Percentiles rank a stretch among this genome's conserved stretches.
phyloP scores from a whole-genome alignment of 495 filamentous ascomycete genomes.

The Podospora comata region DNA sequence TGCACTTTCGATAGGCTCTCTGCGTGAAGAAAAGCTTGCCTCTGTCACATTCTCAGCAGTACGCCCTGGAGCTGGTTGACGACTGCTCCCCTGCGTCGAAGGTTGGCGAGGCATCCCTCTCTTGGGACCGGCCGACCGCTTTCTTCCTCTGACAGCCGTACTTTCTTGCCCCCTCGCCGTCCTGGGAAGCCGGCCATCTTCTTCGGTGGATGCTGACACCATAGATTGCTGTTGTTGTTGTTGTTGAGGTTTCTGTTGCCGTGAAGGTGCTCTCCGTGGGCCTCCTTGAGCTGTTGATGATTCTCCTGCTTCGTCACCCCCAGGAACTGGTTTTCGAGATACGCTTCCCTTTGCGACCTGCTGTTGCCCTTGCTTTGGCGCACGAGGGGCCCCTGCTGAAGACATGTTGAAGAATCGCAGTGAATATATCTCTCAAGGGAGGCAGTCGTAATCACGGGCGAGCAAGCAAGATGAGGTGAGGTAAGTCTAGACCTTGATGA shows the following conservation, averaged over 20 bases:
- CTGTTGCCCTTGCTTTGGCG: background rate
- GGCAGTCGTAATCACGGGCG: background rate
- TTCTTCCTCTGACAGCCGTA: background rate
- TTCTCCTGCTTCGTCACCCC: background rate
- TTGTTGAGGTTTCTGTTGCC: slow-evolving; percentile 7
- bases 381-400: background rate
- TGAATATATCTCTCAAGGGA: background rate
- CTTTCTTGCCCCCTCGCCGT: background rate
- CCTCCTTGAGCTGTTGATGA: background rate
- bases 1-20: background rate
- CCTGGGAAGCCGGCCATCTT: background rate
- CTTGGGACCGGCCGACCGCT: background rate
- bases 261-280: background rate
- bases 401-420: background rate
- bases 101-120: background rate
- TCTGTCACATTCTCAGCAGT: background rate
- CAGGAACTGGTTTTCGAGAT: slow-evolving; percentile 4
- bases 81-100: background rate
- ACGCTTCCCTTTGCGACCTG: background rate
- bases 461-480: background rate
- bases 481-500: slow-evolving; percentile 3
- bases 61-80: background rate
- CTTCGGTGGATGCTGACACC: background rate
- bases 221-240: background rate
- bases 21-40: background rate